Conservation (phyloP, 148 eudicot genomes). For the Chenopodium quinoa region DNA sequence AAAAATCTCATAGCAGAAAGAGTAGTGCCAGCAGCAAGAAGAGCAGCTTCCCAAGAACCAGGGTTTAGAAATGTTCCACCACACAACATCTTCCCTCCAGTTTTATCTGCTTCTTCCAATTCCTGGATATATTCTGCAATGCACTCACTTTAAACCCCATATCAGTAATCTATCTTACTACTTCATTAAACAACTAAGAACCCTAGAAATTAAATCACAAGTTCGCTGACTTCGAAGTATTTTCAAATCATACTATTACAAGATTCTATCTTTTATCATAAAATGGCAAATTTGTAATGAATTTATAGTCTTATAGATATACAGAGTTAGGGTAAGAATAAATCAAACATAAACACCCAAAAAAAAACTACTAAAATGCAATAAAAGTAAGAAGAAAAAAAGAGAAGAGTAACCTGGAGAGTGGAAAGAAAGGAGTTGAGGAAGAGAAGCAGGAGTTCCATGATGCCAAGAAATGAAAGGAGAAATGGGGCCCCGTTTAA, state of each 20-base stretch:
- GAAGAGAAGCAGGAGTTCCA: conserved; percentile 55
- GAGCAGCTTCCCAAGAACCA: conserved; percentile 89
- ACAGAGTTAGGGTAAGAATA: too few species aligned
- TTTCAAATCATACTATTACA: too few species aligned
- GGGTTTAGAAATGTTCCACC: conserved; percentile 77
- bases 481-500: conserved; percentile 76
- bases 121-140: conserved; percentile 66
- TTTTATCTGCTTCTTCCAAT: conserved; percentile 64
- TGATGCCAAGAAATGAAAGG: conserved; percentile 65
- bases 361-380: neutral
- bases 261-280: too few species aligned
- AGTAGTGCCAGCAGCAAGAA: conserved; percentile 88
- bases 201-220: neutral
- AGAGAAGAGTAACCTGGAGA: conserved; percentile 45
- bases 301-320: too few species aligned
- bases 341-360: neutral
- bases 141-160: neutral
- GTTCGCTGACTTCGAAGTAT: neutral
- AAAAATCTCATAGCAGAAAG: conserved; percentile 75
- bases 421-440: conserved; percentile 74
- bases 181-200: neutral
- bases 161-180: conserved; percentile 1
- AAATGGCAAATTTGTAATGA: too few species aligned
- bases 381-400: neutral
- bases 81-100: conserved; percentile 56